Percentiles rank a stretch among this genome's conserved stretches.
These are phyloP conservation scores for Nematocida ironsii DNA, from an alignment of 371 early-diverging fungal species.

Conservation along the genomic window DNA sequence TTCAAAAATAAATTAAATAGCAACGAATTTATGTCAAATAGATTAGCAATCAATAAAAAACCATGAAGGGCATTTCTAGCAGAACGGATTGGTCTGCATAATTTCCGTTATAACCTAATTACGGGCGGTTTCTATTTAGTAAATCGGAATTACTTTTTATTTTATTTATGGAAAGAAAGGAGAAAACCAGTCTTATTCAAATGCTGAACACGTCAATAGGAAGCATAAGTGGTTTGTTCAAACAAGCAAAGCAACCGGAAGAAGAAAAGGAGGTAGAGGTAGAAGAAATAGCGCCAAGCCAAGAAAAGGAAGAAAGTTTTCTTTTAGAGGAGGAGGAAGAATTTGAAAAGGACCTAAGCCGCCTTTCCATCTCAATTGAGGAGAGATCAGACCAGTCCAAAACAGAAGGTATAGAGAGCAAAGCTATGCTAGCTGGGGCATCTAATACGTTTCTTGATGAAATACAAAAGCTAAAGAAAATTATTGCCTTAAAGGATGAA, in stretches of 20 bases:
- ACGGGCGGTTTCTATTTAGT: neutral
- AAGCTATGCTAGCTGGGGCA: neutral
- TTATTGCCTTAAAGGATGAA: constrained; percentile 53
- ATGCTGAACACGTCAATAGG: constrained; percentile 59
- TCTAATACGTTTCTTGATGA: constrained; percentile 5
- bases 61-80: no score
- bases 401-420: neutral
- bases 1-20: neutral
- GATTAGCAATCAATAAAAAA: no score
- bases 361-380: constrained; percentile 29
- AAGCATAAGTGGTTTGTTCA: constrained; percentile 51
- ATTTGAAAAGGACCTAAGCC: constrained; percentile 54
- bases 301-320: constrained; percentile 39
- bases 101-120: no score
- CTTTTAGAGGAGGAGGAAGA: constrained; percentile 46
- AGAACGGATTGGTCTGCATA: no score
- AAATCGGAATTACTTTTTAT: constrained; percentile 4
- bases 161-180: constrained; percentile 58
- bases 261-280: constrained; percentile 23
- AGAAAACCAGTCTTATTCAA: constrained; percentile 50
- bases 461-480: constrained; percentile 26
- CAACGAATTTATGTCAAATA: neutral
- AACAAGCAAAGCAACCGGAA: constrained; percentile 29
- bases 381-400: neutral
- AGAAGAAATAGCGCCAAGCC: constrained; percentile 25